Conservation (phyloP, 2,329 filamentous ascomycete species). For the Verticillium klebahnii region DNA sequence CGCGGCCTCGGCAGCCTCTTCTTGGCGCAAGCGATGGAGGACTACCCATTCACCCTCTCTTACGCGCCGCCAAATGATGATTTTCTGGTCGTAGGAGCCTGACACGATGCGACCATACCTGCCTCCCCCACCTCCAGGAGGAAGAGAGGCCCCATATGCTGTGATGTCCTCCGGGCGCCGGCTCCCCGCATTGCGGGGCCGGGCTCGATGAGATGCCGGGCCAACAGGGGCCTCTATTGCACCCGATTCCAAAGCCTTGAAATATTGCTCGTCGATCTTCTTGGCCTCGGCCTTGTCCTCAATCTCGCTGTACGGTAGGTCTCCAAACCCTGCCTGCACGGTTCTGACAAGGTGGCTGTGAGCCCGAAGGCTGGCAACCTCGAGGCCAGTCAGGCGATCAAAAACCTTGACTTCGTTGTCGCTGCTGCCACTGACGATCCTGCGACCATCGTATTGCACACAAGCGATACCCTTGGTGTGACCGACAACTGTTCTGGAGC, state of each 20-base stretch:
- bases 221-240: constrained; percentile 29
- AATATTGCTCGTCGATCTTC: constrained; percentile 69
- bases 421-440: constrained; percentile 93
- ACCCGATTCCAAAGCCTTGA: constrained; percentile 52
- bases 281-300: constrained; percentile 71
- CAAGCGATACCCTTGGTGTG: constrained; percentile 96
- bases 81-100: constrained; percentile 91
- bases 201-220: constrained; percentile 24
- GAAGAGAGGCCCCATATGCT: constrained; percentile 79
- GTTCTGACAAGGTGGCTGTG: constrained; percentile 86
- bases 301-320: constrained; percentile 73
- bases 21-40: constrained; percentile 69
- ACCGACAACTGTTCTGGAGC: constrained; percentile 73
- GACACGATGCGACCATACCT: constrained; percentile 93
- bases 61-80: constrained; percentile 91
- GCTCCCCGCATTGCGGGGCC: constrained; percentile 64
- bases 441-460: constrained; percentile 89
- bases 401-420: constrained; percentile 96
- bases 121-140: constrained; percentile 85
- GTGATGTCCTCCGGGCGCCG: constrained; percentile 70
- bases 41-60: constrained; percentile 80
- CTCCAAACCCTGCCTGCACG: constrained; percentile 90
- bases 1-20: constrained; percentile 58
- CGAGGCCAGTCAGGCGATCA: constrained; percentile 77
- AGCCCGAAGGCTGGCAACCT: constrained; percentile 81